Conservation (phyloP, 805 yeast species). For the Yueomyces sp. region DNA sequence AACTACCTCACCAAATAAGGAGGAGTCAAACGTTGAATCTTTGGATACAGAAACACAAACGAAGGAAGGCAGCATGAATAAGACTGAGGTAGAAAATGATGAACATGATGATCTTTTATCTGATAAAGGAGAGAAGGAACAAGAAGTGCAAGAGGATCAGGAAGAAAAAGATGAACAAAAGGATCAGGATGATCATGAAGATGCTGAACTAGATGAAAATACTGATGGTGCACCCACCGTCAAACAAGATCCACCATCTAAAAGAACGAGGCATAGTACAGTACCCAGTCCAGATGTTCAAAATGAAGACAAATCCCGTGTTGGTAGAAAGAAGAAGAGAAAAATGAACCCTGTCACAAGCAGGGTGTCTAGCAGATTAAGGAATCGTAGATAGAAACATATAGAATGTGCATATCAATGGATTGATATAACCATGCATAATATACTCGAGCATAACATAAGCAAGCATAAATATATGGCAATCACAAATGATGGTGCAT, state of each 20-base stretch:
- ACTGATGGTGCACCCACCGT: slow-evolving; percentile 1
- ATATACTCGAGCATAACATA: too few species aligned
- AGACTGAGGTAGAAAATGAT: slow-evolving; percentile 4
- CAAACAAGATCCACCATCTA: slow-evolving; percentile 9
- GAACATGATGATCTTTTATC: not conserved
- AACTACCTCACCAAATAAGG: not conserved
- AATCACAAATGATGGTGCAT: too few species aligned
- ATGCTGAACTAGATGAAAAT: slow-evolving; percentile 1
- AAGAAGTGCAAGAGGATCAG: slow-evolving; percentile 44
- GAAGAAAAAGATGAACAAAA: slow-evolving; percentile 34
- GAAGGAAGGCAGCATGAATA: not conserved
- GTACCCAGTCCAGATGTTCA: not conserved
- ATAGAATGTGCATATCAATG: not conserved
- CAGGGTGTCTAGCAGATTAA: slow-evolving; percentile 20
- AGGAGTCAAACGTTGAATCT: not conserved
- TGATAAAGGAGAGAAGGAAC: slow-evolving; percentile 12
- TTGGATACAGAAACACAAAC: not conserved
- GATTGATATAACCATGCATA: too few species aligned
- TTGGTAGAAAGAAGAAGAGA: slow-evolving; percentile 7
- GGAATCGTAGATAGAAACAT: slow-evolving; percentile 13
- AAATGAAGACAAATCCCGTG: too few species aligned
- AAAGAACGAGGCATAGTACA: slow-evolving; percentile 13
- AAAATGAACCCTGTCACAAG: slow-evolving; percentile 2
- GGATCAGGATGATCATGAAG: slow-evolving; percentile 2
- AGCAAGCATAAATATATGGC: too few species aligned